A percentile compares a stretch with the other conserved stretches of the same genome.
These are phyloP conservation scores for Pichia paraexigua DNA, from an alignment of 805 yeast genomes.

Conservation along the genomic window DNA sequence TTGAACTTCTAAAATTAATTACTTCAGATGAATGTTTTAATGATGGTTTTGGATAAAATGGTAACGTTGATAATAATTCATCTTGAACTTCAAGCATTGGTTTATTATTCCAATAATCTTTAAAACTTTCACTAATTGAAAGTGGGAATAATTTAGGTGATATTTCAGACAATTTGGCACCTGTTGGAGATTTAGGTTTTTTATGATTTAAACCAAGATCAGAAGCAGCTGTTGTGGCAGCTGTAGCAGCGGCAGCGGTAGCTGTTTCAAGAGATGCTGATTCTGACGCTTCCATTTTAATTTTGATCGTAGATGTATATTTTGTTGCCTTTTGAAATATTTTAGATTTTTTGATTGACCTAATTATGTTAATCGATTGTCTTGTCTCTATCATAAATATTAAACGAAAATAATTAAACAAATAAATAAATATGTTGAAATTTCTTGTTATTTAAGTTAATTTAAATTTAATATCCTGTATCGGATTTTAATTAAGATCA, in stretches of 20 bases:
- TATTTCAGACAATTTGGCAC: slow-evolving; percentile 51
- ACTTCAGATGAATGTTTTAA: slow-evolving; percentile 39
- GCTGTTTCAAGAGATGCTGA: not conserved
- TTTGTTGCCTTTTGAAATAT: not conserved
- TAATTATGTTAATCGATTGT: too few relatives aligned
- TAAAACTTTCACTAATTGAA: slow-evolving; percentile 40
- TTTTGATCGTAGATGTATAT: not conserved
- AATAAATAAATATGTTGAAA: too few relatives aligned
- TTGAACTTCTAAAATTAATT: slow-evolving; percentile 44
- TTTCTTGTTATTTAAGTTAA: too few relatives aligned
- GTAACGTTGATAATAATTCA: slow-evolving; percentile 42
- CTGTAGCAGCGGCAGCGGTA: too few relatives aligned
- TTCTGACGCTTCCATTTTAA: not conserved
- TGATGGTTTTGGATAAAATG: slow-evolving; percentile 51
- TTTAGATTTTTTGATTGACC: not conserved
- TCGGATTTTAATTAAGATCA: too few relatives aligned
- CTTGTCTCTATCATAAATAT: too few relatives aligned
- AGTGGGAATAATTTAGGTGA: slow-evolving; percentile 44
- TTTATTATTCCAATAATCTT: slow-evolving; percentile 36
- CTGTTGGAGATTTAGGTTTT: slow-evolving; percentile 59
- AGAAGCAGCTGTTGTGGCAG: too few relatives aligned
- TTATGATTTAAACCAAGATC: slow-evolving; percentile 12
- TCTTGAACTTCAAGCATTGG: slow-evolving; percentile 29
- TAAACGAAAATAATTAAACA: too few relatives aligned
- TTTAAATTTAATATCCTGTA: too few relatives aligned